Conservation (phyloP, 2,329 filamentous ascomycete species). For the Alternaria triticina region DNA sequence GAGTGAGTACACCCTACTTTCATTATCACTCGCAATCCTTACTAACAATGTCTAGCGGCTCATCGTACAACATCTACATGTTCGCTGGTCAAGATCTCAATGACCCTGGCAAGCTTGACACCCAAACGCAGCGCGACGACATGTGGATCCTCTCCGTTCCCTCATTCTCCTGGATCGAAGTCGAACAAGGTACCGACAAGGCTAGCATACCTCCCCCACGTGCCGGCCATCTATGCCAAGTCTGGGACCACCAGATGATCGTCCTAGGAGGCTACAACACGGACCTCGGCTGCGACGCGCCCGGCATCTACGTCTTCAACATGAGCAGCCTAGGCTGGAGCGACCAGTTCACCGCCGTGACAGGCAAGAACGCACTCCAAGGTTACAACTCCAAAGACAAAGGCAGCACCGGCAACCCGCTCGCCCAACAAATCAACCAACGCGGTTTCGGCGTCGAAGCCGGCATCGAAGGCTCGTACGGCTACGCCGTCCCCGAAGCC, state of each 20-base stretch:
- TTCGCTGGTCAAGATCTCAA: constrained; percentile 78
- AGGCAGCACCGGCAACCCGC: constrained; percentile 49
- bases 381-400: constrained; percentile 34
- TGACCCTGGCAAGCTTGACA: constrained; percentile 63
- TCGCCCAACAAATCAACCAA: constrained; percentile 61
- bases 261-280: constrained; percentile 73
- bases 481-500: constrained; percentile 72
- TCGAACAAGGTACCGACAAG: constrained; percentile 53
- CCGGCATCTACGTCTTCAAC: constrained; percentile 79
- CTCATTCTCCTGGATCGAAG: constrained; percentile 79
- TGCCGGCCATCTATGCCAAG: constrained; percentile 77
- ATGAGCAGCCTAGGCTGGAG: constrained; percentile 73
- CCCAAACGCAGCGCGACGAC: constrained; percentile 69
- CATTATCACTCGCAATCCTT: neutral
- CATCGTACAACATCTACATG: constrained; percentile 78
- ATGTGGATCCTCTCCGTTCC: constrained; percentile 83
- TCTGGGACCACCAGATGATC: constrained; percentile 82
- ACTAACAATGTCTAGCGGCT: constrained; percentile 57
- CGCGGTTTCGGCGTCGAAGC: constrained; percentile 58
- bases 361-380: constrained; percentile 60
- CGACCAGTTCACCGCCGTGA: constrained; percentile 70
- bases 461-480: constrained; percentile 64
- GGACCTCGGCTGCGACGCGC: constrained; percentile 68
- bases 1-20: constrained; percentile 52
- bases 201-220: constrained; percentile 62